These are phyloP conservation scores for Cymbopogon flexuosus DNA, from an alignment of 202 grass and related monocot species.

Conservation along the genomic window DNA sequence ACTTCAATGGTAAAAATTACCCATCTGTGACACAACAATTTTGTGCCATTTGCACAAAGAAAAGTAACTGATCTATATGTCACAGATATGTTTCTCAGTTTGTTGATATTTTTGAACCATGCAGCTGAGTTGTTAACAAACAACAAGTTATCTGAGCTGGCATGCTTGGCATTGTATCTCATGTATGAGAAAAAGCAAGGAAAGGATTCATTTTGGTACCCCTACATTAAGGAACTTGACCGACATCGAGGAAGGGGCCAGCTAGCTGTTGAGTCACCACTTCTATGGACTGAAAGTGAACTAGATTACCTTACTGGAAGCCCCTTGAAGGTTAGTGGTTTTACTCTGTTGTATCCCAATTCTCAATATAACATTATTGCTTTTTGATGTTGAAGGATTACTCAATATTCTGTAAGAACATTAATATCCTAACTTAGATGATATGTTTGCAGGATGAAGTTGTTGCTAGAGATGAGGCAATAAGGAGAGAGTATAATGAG, in stretches of 20 bases:
- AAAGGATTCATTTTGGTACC: slow-evolving; percentile 86
- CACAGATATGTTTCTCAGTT: background rate
- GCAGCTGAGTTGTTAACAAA: slow-evolving; percentile 93
- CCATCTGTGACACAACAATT: background rate
- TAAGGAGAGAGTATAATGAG: slow-evolving; percentile 89
- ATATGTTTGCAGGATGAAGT: slow-evolving; percentile 67
- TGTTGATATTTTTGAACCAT: slow-evolving; percentile 32
- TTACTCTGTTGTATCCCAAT: slow-evolving; percentile 8
- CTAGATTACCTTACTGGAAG: slow-evolving; percentile 81
- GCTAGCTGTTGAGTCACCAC: slow-evolving; percentile 88
- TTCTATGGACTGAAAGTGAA: slow-evolving; percentile 88
- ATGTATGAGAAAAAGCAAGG: slow-evolving; percentile 99
- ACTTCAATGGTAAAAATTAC: background rate
- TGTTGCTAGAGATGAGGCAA: slow-evolving; percentile 78
- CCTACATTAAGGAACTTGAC: slow-evolving; percentile 93
- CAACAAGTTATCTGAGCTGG: slow-evolving; percentile 96
- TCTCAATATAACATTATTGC: background rate
- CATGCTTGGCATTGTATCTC: slow-evolving; percentile 96
- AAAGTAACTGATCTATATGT: slow-evolving; percentile 7
- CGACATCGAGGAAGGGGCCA: slow-evolving; percentile 91
- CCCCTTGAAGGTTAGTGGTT: slow-evolving; percentile 58
- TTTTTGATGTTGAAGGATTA: slow-evolving; percentile 4
- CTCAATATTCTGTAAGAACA: slow-evolving; percentile 7
- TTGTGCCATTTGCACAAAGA: background rate
- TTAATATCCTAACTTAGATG: slow-evolving; percentile 3